phyloP scores from a whole-genome alignment of 2,329 filamentous ascomycete genomes.

The Phyllosticta citribraziliensis region DNA sequence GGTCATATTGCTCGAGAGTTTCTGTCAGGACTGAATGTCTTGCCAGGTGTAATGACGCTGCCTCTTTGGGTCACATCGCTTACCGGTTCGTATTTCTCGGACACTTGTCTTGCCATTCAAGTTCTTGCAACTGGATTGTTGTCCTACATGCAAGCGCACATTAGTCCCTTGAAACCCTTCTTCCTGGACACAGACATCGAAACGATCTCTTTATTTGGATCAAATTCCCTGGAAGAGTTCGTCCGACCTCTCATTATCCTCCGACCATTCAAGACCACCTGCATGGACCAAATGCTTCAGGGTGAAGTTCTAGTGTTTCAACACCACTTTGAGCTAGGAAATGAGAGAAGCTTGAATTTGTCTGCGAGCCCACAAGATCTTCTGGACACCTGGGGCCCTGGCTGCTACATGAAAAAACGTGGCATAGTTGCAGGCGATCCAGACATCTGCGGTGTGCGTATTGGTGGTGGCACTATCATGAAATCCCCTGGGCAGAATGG shows the following conservation, averaged over 20 bases:
- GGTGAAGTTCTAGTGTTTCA: not conserved
- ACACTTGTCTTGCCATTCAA: constrained; percentile 1
- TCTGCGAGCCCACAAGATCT: not conserved
- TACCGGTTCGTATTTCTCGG: not conserved
- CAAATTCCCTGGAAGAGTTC: not conserved
- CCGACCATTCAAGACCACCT: not conserved
- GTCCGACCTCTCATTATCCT: not conserved
- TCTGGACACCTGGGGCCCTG: not conserved
- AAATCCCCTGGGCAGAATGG: too few species aligned
- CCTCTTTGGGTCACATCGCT: too few species aligned
- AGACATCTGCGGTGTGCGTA: not conserved
- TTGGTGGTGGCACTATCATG: not conserved
- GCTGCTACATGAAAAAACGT: not conserved
- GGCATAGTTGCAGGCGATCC: not conserved
- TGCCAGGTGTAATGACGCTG: not conserved
- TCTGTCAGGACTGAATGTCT: not conserved
- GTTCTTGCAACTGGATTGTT: constrained; percentile 6
- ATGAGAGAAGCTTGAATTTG: not conserved
- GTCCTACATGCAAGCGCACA: constrained; percentile 10
- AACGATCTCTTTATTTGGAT: not conserved
- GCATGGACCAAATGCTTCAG: constrained; percentile 4
- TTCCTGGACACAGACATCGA: constrained; percentile 3
- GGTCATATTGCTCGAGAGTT: not conserved
- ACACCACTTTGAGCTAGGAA: not conserved
- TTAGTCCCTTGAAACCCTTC: constrained; percentile 1